Conservation (phyloP, 2,329 filamentous ascomycete species). For the Penicillium sp. region DNA sequence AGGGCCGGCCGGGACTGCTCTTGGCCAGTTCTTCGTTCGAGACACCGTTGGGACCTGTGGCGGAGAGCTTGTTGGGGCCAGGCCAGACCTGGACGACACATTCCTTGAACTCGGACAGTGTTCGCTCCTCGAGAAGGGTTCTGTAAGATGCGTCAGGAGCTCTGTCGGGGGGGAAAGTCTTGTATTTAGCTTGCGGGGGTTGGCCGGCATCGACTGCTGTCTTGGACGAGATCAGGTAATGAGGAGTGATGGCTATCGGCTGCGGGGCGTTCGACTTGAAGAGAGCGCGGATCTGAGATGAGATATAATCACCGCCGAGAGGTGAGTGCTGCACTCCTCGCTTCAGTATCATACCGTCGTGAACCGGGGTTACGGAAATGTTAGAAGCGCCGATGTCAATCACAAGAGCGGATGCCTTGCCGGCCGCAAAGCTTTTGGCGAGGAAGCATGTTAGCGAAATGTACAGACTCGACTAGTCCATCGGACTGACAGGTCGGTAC, state of each 20-base stretch:
- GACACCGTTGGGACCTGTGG: conserved; percentile 43
- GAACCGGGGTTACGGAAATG: conserved; percentile 79
- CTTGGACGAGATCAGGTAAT: conserved; percentile 82
- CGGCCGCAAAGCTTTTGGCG: too few species aligned
- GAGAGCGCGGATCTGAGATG: conserved; percentile 72
- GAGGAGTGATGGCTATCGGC: conserved; percentile 68
- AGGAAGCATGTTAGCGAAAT: too few species aligned
- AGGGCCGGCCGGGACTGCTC: conserved; percentile 68
- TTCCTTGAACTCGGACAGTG: conserved; percentile 94
- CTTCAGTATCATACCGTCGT: conserved; percentile 89
- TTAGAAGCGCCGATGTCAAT: conserved; percentile 84
- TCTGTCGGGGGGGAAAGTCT: conserved; percentile 55
- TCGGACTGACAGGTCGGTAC: too few species aligned
- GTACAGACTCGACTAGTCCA: too few species aligned
- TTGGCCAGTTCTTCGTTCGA: conserved; percentile 68
- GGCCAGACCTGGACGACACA: conserved; percentile 91
- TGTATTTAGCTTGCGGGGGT: conserved; percentile 66
- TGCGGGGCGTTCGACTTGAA: conserved; percentile 59
- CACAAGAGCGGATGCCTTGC: conserved; percentile 86
- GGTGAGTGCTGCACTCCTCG: conserved; percentile 79
- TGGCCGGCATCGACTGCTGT: conserved; percentile 76
- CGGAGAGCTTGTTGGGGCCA: conserved; percentile 60
- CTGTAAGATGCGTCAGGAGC: conserved; percentile 63
- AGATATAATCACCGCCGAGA: conserved; percentile 81
- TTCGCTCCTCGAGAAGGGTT: conserved; percentile 77